Conservation (phyloP, 306 rosid genomes). For the Medicago lupulina region DNA sequence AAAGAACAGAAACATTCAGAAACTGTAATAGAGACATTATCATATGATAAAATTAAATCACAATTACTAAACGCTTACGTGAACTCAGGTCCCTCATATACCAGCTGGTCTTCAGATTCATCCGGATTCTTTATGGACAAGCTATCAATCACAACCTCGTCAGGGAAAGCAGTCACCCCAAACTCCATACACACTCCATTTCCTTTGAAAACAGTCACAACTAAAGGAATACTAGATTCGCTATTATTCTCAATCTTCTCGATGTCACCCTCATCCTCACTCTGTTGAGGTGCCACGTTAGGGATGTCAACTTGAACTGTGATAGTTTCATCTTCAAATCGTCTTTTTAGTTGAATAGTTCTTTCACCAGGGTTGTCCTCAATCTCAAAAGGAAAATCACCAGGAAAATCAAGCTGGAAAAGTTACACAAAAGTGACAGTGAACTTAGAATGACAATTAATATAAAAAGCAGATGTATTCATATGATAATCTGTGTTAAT, state of each 20-base stretch:
- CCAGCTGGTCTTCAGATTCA: conserved; percentile 56
- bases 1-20: neutral
- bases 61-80: conserved; percentile 50
- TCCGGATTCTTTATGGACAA: conserved; percentile 65
- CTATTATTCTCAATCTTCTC: conserved; percentile 33
- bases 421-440: neutral
- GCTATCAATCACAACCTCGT: conserved; percentile 75
- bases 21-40: neutral
- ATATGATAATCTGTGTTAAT: neutral
- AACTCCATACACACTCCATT: conserved; percentile 68
- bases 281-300: conserved; percentile 44
- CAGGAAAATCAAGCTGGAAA: conserved; percentile 54
- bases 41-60: neutral
- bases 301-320: conserved; percentile 80
- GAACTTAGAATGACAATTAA: neutral
- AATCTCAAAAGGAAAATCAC: conserved; percentile 75
- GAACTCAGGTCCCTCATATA: conserved; percentile 92
- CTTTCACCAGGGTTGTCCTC: conserved; percentile 79
- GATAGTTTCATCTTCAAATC: conserved; percentile 67
- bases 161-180: conserved; percentile 74
- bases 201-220: conserved; percentile 66
- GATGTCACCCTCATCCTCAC: conserved; percentile 36
- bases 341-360: conserved; percentile 70
- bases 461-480: conserved; percentile 14
- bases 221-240: conserved; percentile 75